These are phyloP conservation scores for Lagenidium sp. DNA, from an alignment of 352 stramenopile genomes.

Conservation along the genomic window DNA sequence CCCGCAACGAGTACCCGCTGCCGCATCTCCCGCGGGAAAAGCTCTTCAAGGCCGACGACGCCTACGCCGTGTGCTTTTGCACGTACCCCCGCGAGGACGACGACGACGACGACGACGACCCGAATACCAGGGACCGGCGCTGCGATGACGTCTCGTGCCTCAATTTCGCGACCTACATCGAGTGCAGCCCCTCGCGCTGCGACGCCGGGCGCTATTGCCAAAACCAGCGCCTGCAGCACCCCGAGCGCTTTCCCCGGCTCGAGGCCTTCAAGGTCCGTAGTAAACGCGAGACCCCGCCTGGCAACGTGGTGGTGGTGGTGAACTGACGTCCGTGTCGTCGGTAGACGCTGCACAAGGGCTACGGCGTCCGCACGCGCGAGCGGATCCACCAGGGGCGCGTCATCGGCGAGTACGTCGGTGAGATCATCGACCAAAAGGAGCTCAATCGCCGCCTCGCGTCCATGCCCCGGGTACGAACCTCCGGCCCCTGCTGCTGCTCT, in stretches of 20 bases:
- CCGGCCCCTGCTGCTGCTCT: too few species aligned
- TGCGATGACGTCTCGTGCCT: conserved; percentile 83
- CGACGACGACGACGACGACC: conserved; percentile 12
- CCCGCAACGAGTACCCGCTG: conserved; percentile 69
- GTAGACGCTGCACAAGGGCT: conserved; percentile 78
- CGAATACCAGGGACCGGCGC: too few species aligned
- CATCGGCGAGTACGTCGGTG: conserved; percentile 88
- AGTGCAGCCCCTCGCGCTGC: conserved; percentile 43
- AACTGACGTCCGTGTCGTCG: neutral
- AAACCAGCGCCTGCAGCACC: conserved; percentile 75
- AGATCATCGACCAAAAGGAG: conserved; percentile 89
- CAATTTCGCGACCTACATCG: conserved; percentile 85
- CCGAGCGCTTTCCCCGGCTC: conserved; percentile 45
- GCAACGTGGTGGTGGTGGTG: neutral
- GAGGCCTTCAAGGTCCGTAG: conserved; percentile 64
- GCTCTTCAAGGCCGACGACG: conserved; percentile 24
- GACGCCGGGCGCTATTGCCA: conserved; percentile 34
- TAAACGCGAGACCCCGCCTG: too few species aligned
- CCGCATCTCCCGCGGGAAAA: conserved; percentile 30
- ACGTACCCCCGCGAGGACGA: conserved; percentile 32
- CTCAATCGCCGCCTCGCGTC: conserved; percentile 41
- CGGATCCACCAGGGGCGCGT: conserved; percentile 54
- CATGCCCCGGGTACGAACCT: conserved; percentile 33
- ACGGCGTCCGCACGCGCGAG: conserved; percentile 62
- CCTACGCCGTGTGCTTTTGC: conserved; percentile 47